A percentile compares a stretch with the other conserved stretches of the same genome.
phyloP scores from a whole-genome alignment of 768 basidiomycete genomes.

The Hygrophorus russula region DNA sequence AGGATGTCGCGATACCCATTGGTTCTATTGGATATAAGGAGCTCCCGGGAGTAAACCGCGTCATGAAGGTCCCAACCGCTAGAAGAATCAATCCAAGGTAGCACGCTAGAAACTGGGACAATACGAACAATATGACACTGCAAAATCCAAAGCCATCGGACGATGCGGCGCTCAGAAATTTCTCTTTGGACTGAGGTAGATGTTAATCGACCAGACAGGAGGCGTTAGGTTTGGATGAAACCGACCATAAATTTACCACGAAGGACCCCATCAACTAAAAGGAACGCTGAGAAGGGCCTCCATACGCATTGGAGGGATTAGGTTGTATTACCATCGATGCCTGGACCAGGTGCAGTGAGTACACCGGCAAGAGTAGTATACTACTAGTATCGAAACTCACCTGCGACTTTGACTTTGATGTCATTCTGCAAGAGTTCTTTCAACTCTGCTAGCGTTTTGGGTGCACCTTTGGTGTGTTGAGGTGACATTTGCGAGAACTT shows the following conservation, averaged over 20 bases:
- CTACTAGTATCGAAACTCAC: constrained; percentile 29
- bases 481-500: constrained; percentile 4
- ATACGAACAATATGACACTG: constrained; percentile 79
- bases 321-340: constrained; percentile 51
- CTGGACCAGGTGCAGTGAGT: constrained; percentile 11
- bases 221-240: background rate
- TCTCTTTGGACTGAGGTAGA: constrained; percentile 64
- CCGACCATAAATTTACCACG: constrained; percentile 90
- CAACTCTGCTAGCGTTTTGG: constrained; percentile 44
- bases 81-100: background rate
- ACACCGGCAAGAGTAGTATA: background rate
- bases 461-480: constrained; percentile 14
- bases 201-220: background rate
- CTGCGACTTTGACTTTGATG: constrained; percentile 88
- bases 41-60: constrained; percentile 69
- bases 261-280: constrained; percentile 80
- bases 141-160: constrained; percentile 88
- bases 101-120: background rate
- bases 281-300: background rate
- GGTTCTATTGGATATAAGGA: constrained; percentile 79
- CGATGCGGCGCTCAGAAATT: constrained; percentile 75
- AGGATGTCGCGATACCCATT: constrained; percentile 91
- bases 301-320: background rate
- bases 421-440: constrained; percentile 42
- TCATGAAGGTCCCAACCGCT: constrained; percentile 95